Conservation (phyloP, 805 yeast genomes). For the Tetrapisispora phaffii region DNA sequence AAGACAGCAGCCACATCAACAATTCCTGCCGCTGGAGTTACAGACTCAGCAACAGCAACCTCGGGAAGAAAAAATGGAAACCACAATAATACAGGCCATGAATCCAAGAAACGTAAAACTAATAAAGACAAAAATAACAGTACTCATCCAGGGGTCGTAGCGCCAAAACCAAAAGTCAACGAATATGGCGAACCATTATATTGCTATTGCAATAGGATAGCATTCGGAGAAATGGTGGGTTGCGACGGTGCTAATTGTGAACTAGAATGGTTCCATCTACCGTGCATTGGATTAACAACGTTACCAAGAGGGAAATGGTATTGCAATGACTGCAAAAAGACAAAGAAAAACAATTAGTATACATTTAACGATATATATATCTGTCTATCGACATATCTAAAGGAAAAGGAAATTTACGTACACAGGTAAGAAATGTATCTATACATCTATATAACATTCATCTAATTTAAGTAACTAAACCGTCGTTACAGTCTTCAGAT, state of each 20-base stretch:
- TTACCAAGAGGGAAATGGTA: constrained; percentile 84
- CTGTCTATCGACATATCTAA: too few species aligned
- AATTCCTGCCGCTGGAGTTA: not conserved
- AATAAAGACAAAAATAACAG: not conserved
- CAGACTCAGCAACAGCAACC: not conserved
- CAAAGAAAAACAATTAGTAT: not conserved
- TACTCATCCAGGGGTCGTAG: not conserved
- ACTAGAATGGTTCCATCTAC: constrained; percentile 92
- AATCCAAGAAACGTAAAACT: constrained; percentile 3
- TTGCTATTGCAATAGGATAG: constrained; percentile 93
- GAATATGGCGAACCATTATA: constrained; percentile 66
- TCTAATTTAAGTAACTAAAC: too few species aligned
- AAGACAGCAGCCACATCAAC: constrained; percentile 2
- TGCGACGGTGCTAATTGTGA: constrained; percentile 92
- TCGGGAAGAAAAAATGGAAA: not conserved
- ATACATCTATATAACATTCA: too few species aligned
- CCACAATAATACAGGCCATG: constrained; percentile 3
- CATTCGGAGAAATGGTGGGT: constrained; percentile 98
- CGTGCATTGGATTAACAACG: constrained; percentile 78
- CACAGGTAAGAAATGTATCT: too few species aligned
- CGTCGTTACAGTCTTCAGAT: too few species aligned
- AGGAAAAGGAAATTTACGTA: too few species aligned
- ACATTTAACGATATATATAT: too few species aligned
- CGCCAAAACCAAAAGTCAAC: constrained; percentile 15
- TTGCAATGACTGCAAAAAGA: constrained; percentile 51